A percentile compares a stretch with the other conserved stretches of the same genome.
These are phyloP conservation scores for Babesia sp. DNA, from an alignment of 169 alveolate genomes.

Conservation along the genomic window DNA sequence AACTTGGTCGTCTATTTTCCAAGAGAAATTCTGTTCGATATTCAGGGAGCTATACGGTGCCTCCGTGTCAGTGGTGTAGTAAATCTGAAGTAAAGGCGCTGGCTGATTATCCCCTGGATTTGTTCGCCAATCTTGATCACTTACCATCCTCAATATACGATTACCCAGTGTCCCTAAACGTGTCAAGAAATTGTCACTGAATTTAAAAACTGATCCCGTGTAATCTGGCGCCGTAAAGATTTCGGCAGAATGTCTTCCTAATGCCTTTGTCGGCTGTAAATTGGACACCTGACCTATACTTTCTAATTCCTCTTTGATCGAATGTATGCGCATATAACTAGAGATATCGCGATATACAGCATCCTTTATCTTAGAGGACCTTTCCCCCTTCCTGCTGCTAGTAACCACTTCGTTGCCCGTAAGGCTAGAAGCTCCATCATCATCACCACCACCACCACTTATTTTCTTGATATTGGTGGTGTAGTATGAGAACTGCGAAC, in stretches of 20 bases:
- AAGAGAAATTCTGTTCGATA: slow-evolving; percentile 17
- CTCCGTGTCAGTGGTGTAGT: slow-evolving; percentile 19
- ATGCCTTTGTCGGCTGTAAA: neutral
- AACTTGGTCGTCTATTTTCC: slow-evolving; percentile 13
- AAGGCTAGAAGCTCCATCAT: neutral
- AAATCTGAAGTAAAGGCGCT: slow-evolving; percentile 25
- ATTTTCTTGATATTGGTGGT: neutral
- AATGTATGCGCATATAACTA: neutral
- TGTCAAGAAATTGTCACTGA: slow-evolving; percentile 25
- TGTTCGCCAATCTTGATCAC: slow-evolving; percentile 30
- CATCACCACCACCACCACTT: slow-evolving; percentile 1
- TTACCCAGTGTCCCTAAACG: slow-evolving; percentile 12
- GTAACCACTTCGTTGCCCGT: neutral
- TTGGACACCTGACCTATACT: neutral
- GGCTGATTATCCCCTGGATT: neutral
- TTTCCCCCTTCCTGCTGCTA: neutral
- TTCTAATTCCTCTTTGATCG: neutral
- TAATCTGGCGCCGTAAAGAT: slow-evolving; percentile 23
- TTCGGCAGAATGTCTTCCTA: neutral
- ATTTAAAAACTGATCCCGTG: slow-evolving; percentile 24
- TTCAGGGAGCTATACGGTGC: slow-evolving; percentile 8
- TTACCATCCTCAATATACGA: neutral
- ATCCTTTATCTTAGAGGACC: neutral
- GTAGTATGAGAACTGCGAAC: slow-evolving; percentile 45
- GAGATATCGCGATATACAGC: neutral